Evolutionary conservation across 306 rosid genomes (phyloP), one percentile per base, ranked within the genome.

Genomic region (Arachis stenosperma): DNA sequence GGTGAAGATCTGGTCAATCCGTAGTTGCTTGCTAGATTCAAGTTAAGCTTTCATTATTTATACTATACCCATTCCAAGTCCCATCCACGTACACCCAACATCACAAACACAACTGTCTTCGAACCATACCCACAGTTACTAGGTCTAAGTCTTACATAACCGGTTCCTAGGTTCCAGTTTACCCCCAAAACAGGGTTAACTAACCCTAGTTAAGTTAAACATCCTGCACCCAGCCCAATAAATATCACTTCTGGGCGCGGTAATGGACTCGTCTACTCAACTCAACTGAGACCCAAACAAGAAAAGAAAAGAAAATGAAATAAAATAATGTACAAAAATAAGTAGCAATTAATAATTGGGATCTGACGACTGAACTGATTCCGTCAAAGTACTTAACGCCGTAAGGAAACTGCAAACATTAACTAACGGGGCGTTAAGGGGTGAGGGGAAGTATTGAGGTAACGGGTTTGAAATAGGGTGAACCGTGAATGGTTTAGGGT

Each of bases 341-440:
- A 4, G 13, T 1, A 12, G 42, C 33, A 12, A 41, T 61, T 51
- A 74, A 78, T 59, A 53, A 69, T 33, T 70, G 77, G 52, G 64
- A 33, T 14, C 17, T 60, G 75, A 84, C 82, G 82, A 69, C 73
- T 75, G 63, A 53, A 54, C 36, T 77, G 85, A 81, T 81, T 90
- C 90, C 82, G 90, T 82, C 70, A 66, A 71, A 5, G 5, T 0
- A 0, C 2, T 4, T 61, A 50, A 80, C 86, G 81, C 6, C 81
- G 82, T 70, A 40, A 53, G 76, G 2, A 37, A 10, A 69, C 17
- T 46, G 76, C 3, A 37, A 10, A 69, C 17, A 52, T 54, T 57
- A 56, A 42, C 44, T 57, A 56, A 42, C 71, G 59, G 69, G 59
- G 69, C 76, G 57, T 29, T 6, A 59, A 65, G 51, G 60, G 9